phyloP scores from a whole-genome alignment of 768 basidiomycete species.

The Daedalea quercina region DNA sequence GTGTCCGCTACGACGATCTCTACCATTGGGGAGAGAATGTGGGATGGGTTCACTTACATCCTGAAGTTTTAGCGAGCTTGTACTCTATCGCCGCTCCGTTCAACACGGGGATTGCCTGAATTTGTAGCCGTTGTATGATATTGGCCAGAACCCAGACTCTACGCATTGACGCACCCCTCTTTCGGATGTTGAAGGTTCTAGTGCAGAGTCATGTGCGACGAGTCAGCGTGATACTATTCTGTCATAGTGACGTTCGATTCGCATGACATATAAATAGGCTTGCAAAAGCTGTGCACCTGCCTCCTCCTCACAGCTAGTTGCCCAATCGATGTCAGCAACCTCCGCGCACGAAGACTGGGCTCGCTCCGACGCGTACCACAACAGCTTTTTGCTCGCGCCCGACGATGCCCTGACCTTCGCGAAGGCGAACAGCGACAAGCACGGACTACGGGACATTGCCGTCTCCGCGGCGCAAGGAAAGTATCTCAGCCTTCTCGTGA shows the following conservation, averaged over 20 bases:
- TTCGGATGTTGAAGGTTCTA: no score
- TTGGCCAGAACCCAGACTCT: no score
- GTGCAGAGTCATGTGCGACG: no score
- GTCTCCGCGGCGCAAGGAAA: slow-evolving; percentile 52
- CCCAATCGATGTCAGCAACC: not conserved
- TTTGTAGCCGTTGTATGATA: no score
- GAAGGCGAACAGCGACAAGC: slow-evolving; percentile 31
- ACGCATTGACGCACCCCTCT: no score
- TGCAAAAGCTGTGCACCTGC: no score
- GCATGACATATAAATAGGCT: no score
- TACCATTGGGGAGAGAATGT: slow-evolving; percentile 27
- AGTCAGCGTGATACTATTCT: no score
- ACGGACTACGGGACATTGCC: slow-evolving; percentile 45
- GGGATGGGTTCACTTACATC: slow-evolving; percentile 24
- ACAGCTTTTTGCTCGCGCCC: slow-evolving; percentile 41
- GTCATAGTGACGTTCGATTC: no score
- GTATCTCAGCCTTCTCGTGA: slow-evolving; percentile 45
- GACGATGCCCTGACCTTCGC: slow-evolving; percentile 39
- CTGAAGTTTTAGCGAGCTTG: slow-evolving; percentile 5
- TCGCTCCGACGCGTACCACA: slow-evolving; percentile 49
- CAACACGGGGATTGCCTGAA: no score
- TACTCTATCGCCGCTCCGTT: not conserved
- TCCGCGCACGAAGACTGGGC: slow-evolving; percentile 32
- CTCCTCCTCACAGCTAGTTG: no score
- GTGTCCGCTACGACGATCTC: slow-evolving; percentile 31